These are phyloP conservation scores for Cyclocybe aegerita DNA, from an alignment of 768 basidiomycete genomes.

Conservation along the genomic window DNA sequence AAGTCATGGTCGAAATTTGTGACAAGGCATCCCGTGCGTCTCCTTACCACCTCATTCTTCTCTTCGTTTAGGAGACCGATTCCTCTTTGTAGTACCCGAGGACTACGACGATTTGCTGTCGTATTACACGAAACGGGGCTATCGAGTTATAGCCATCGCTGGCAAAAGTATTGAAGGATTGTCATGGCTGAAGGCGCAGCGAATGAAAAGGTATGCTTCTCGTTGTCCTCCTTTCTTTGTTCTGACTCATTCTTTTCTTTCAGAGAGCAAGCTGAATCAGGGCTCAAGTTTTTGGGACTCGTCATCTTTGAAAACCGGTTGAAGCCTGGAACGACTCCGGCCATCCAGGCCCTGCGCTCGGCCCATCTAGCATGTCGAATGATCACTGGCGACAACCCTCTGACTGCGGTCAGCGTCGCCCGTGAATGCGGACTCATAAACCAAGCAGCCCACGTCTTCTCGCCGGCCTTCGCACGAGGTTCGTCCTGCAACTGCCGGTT, in stretches of 20 bases:
- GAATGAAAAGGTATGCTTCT: conserved; percentile 78
- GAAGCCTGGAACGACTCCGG: conserved; percentile 88
- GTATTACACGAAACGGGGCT: conserved; percentile 96
- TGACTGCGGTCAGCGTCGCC: conserved; percentile 96
- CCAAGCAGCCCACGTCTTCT: conserved; percentile 86
- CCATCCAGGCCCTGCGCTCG: conserved; percentile 82
- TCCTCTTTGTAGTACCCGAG: conserved; percentile 67
- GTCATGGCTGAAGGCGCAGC: conserved; percentile 96
- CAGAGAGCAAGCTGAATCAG: conserved; percentile 93
- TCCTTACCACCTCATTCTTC: background rate
- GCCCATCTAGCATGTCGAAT: conserved; percentile 95
- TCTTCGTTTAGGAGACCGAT: conserved; percentile 2
- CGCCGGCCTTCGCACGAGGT: conserved; percentile 80
- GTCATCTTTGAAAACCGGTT: conserved; percentile 99
- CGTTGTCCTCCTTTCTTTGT: background rate
- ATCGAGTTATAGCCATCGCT: conserved; percentile 96
- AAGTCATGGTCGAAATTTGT: conserved; percentile 96
- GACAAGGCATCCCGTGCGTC: conserved; percentile 85
- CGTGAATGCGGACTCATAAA: conserved; percentile 89
- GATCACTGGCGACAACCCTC: conserved; percentile 97
- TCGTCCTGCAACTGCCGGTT: conserved; percentile 3
- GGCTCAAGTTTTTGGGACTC: conserved; percentile 87
- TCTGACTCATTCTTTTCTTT: conserved; percentile 4
- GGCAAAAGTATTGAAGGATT: conserved; percentile 93
- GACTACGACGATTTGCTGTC: conserved; percentile 96